phyloP scores from a whole-genome alignment of 108 stramenopile genomes.

The Cylindrotheca closterium region DNA sequence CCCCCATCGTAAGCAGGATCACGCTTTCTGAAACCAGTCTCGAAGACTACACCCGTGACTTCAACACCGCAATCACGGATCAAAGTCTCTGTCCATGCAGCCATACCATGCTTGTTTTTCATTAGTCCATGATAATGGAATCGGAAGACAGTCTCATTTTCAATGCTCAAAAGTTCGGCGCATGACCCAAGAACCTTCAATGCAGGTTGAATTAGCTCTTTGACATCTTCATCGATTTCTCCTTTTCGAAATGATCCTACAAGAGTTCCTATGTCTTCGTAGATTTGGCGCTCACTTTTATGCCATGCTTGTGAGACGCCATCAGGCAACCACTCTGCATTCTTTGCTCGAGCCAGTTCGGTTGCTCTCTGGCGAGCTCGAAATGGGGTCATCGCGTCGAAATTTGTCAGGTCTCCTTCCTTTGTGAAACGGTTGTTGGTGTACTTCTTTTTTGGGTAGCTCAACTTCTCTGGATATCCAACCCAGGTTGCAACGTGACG shows the following conservation, averaged over 20 bases:
- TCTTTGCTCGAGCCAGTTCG: constrained; percentile 78
- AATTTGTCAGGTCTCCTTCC: constrained; percentile 62
- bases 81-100: constrained; percentile 67
- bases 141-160: constrained; percentile 70
- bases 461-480: constrained; percentile 68
- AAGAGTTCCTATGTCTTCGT: constrained; percentile 59
- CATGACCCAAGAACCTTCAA: constrained; percentile 67
- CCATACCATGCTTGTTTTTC: constrained; percentile 82
- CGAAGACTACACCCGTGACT: constrained; percentile 82
- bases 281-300: constrained; percentile 44
- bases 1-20: constrained; percentile 83
- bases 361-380: constrained; percentile 64
- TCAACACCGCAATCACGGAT: constrained; percentile 81
- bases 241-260: constrained; percentile 72
- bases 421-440: constrained; percentile 82
- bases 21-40: constrained; percentile 77
- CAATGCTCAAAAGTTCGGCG: constrained; percentile 75
- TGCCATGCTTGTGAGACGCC: constrained; percentile 61
- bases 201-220: constrained; percentile 72
- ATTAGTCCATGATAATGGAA: constrained; percentile 88
- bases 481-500: constrained; percentile 79
- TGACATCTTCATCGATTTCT: constrained; percentile 47
- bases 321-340: constrained; percentile 82
- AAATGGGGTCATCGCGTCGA: constrained; percentile 62
- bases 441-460: constrained; percentile 57